Percentiles rank a stretch among this genome's conserved stretches.
Evolutionary conservation across 2,329 filamentous ascomycete genomes (phyloP).

Genomic region (Talaromyces verruculosus): DNA sequence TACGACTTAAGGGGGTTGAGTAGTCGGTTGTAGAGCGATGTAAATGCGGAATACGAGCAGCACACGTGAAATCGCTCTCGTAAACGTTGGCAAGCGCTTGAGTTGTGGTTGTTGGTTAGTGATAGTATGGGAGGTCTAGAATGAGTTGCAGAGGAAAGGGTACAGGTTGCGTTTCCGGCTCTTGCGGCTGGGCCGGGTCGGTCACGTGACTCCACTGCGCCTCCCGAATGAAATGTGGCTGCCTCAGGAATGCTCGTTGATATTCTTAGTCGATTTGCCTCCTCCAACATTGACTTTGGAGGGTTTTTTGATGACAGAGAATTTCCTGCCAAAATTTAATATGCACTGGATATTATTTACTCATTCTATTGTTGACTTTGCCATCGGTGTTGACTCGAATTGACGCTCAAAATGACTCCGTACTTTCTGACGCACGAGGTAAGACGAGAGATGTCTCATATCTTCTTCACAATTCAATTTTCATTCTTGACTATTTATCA

Average conservation of each 20-base stretch:
- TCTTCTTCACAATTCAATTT: not conserved
- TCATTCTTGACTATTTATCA: not conserved
- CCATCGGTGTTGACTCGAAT: not conserved
- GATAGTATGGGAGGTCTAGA: not conserved
- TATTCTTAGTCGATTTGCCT: slow-evolving; percentile 1
- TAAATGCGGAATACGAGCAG: not conserved
- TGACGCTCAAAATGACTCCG: not conserved
- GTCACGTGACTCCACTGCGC: slow-evolving; percentile 14
- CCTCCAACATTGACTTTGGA: not conserved
- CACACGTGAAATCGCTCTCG: not conserved
- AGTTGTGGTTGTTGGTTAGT: not conserved
- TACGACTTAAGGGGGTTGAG: not conserved
- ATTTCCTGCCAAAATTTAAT: not conserved
- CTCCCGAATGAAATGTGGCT: slow-evolving; percentile 11
- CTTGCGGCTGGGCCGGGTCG: slow-evolving; percentile 11
- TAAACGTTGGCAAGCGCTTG: not conserved
- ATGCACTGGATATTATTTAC: not conserved
- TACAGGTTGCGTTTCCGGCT: slow-evolving; percentile 18
- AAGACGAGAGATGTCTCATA: slow-evolving; percentile 1
- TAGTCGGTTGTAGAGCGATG: not conserved
- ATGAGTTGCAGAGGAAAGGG: slow-evolving; percentile 4
- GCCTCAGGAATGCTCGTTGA: not conserved
- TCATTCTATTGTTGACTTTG: not conserved
- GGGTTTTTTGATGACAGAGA: not conserved
- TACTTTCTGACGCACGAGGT: not conserved